Percentiles rank a stretch among this genome's conserved stretches.
Conservation (phyloP, 73 alveolate species). For the Paramecium biaurelia region DNA sequence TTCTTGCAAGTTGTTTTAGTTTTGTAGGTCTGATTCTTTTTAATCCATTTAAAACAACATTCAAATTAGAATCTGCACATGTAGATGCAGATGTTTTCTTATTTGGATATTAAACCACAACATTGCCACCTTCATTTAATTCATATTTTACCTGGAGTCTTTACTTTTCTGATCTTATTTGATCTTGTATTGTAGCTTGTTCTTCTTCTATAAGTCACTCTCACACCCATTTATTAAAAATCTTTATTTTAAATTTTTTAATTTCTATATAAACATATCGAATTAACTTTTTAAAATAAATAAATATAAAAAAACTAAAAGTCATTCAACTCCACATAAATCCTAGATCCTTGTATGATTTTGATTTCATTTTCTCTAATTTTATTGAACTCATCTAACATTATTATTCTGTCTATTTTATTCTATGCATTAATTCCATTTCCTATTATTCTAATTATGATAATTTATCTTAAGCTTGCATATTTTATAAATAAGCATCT, state of each 20-base stretch:
- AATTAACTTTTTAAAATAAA: constrained; percentile 10
- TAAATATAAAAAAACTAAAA: background rate
- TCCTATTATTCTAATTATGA: background rate
- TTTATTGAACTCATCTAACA: background rate
- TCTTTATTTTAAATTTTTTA: background rate
- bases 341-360: background rate
- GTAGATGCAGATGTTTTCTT: constrained; percentile 61
- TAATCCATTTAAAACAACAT: constrained; percentile 66
- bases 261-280: background rate
- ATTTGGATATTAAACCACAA: constrained; percentile 70
- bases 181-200: constrained; percentile 66
- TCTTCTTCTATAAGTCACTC: constrained; percentile 68
- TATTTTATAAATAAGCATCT: background rate
- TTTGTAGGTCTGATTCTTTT: constrained; percentile 68
- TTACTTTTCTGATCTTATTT: constrained; percentile 64
- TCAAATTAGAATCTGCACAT: constrained; percentile 61
- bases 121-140: constrained; percentile 55
- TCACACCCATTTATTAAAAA: constrained; percentile 53
- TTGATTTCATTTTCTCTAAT: background rate
- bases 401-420: background rate
- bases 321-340: background rate
- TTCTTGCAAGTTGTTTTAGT: constrained; percentile 62
- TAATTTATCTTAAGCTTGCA: background rate
- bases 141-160: constrained; percentile 68
- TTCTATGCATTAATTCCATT: background rate